Base-by-base conservation (phyloP, 768 basidiomycete genomes). In the Mycena epipterygia region DNA sequence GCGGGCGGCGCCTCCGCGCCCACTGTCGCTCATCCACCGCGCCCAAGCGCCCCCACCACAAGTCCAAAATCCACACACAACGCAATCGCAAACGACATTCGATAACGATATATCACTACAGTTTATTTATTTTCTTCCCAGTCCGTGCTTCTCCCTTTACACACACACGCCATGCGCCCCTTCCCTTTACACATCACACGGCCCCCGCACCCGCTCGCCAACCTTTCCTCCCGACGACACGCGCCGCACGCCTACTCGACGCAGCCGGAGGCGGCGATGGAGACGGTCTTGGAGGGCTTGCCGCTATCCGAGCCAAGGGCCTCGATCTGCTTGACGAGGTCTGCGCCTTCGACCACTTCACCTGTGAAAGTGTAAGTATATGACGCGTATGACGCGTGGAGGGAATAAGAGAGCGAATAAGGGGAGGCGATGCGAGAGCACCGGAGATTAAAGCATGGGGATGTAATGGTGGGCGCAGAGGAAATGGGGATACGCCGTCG, bases 261-360 rank as follows among this genome's bases (percentile, higher is more conserved):
- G 33, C 79, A 75, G 78, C 95, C 95, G 41, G 88, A 89, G 23
- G 85, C 82, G 29, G 84, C 86, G 76, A 97, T 93, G 35, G 80
- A 82, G 74, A 95, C 87, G 48, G 49, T 48, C 44, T 82, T 79
- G 53, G 81, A 77, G 9, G 86, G 81, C 9, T 8, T 72, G 2
- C 88, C 88, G 51, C 80, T 79, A 1, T 71, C 64, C 1, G 82
- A 78, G 25, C 88, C 88, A 58, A 76, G 70, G 0, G 61, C 68
- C 80, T 94, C 92, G 57, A 94, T 86, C 55, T 79, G 79, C 79
- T 88, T 88, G 73, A 95, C 89, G 57, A 92, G 65, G 8, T 91
- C 88, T 83, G 91, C 84, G 21, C 92, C 92, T 42, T 89, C 85
- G 29, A 87, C 82, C 62, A 88, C 71, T 17, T 71, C 70, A 39